phyloP scores from a whole-genome alignment of 148 eudicot species.

The Oxyria digyna region DNA sequence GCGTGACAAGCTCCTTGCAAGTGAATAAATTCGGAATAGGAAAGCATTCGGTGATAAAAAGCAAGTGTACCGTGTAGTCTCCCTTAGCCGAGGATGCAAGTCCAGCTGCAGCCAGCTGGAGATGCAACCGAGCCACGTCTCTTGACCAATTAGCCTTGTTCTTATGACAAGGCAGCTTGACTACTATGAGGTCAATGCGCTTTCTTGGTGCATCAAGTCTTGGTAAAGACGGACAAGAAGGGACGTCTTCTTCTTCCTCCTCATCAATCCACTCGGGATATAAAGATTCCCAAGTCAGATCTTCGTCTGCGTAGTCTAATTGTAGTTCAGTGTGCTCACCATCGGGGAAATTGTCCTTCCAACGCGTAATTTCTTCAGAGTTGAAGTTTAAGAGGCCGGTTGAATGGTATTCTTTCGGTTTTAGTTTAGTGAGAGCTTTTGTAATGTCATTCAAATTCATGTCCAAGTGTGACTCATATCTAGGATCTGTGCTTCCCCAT shows the following conservation, averaged over 20 bases:
- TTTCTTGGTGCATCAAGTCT: conserved; percentile 39
- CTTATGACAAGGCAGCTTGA: conserved; percentile 59
- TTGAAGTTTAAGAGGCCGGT: conserved; percentile 63
- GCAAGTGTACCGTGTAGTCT: conserved; percentile 40
- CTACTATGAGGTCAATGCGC: conserved; percentile 55
- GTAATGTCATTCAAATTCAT: conserved; percentile 57
- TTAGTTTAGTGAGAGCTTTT: conserved; percentile 18
- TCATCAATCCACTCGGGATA: conserved; percentile 97
- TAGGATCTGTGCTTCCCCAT: conserved; percentile 52
- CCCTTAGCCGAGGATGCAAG: conserved; percentile 53
- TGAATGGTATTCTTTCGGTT: conserved; percentile 24
- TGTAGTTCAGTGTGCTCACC: conserved; percentile 29
- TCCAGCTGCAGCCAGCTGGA: conserved; percentile 64
- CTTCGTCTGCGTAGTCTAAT: conserved; percentile 31
- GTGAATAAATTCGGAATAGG: conserved; percentile 61
- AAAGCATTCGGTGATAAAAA: conserved; percentile 49
- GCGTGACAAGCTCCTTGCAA: conserved; percentile 58
- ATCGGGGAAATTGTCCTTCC: conserved; percentile 40
- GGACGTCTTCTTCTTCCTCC: conserved; percentile 72
- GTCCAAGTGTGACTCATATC: conserved; percentile 40
- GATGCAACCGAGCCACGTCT: conserved; percentile 67
- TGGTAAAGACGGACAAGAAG: conserved; percentile 55
- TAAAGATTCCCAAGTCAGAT: conserved; percentile 61
- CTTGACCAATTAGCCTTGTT: conserved; percentile 51
- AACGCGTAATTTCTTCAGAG: conserved; percentile 27